Evolutionary conservation across 495 filamentous ascomycete genomes (phyloP), one percentile per base, ranked within the genome.

Genomic region (Talaromyces liani): DNA sequence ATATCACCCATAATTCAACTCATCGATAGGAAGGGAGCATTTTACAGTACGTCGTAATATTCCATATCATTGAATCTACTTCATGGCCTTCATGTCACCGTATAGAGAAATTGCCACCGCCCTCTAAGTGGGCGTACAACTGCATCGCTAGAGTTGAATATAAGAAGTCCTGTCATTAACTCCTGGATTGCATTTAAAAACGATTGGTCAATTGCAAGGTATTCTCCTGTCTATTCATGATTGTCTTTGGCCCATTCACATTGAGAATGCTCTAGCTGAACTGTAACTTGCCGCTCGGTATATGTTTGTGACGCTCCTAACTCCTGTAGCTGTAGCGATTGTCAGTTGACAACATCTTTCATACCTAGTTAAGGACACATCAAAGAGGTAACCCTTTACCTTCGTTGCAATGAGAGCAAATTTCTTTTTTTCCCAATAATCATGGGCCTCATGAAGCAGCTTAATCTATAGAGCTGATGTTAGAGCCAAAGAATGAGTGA

Each of bases 221-320:
- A 47, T 18, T 6, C n/a, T 14, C 12, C 3, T 47, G 41, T 47
- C 3, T 3, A 14, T 47, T 18, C 41, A 5, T 47, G 3, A 10
- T 47, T 4, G 8, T 14, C n/a, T 47, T 47, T 14, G 12, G 12
- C 41, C 41, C n/a, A 47, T 12, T 12, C 41, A 2, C n/a, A 14
- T 10, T 47, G 41, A 4, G n/a, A 18, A 12, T 47, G 41, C 58
- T 60, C 67, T 61, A 79, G 60, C 67, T 79, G 73, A 39, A 70
- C 61, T 65, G 71, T 70, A 66, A 76, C 78, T 66, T 77, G 73
- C 49, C 73, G 67, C 14, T 75, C 63, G 0, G 73, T 73, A 36
- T 75, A 79, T 8, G 63, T 56, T 64, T 64, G 70, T 14, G 62
- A 72, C 10, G 71, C 68, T 18, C 76, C 76, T 20, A 78, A 61